Conservation (phyloP, 169 alveolate species). For the Cryptosporidium felis region DNA sequence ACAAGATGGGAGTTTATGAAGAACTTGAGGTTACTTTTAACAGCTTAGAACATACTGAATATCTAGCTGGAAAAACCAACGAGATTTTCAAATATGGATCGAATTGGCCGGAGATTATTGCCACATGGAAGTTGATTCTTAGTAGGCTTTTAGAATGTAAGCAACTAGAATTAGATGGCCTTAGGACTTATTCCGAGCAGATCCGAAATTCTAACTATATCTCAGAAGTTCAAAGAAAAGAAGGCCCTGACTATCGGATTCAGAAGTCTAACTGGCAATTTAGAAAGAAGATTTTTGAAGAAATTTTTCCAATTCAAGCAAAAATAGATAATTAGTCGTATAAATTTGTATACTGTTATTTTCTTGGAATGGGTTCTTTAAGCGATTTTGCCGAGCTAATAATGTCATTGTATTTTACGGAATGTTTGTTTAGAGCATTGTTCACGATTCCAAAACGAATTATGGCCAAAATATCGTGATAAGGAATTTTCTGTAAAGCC, state of each 20-base stretch:
- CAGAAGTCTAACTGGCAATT: constrained; percentile 2
- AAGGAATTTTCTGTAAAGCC: not conserved
- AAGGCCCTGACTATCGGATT: not conserved
- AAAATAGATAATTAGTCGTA: too few species aligned
- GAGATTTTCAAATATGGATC: not conserved
- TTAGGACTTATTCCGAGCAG: not conserved
- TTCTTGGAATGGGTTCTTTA: not conserved
- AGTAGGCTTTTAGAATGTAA: constrained; percentile 35
- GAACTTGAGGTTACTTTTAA: constrained; percentile 3
- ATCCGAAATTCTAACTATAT: too few species aligned
- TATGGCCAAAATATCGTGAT: not conserved
- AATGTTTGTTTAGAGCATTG: constrained; percentile 8
- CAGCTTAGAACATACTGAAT: not conserved
- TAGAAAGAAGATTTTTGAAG: not conserved
- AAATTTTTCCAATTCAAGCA: constrained; percentile 11
- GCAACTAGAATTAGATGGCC: constrained; percentile 40
- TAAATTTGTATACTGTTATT: not conserved
- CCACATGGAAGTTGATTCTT: constrained; percentile 21
- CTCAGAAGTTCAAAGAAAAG: not conserved
- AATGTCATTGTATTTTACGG: constrained; percentile 16
- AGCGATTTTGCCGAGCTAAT: not conserved
- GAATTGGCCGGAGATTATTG: constrained; percentile 13
- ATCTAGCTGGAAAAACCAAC: constrained; percentile 1
- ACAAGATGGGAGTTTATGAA: constrained; percentile 33
- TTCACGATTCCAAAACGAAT: constrained; percentile 40